phyloP scores from a whole-genome alignment of 345 rosid species.

The Gossypium australe region DNA sequence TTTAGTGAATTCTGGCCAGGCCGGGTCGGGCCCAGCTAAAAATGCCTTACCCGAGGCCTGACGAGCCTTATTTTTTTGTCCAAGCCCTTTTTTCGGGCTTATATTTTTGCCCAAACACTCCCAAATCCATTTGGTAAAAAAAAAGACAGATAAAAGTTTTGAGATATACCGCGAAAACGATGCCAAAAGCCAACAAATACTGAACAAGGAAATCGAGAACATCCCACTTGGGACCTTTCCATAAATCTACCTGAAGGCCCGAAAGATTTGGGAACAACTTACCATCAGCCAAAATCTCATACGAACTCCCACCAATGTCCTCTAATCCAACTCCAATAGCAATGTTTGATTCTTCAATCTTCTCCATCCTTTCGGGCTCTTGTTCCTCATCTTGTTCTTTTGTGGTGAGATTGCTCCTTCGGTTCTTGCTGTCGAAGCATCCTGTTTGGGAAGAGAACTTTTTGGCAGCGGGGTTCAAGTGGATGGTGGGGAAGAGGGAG shows the following conservation, averaged over 20 bases:
- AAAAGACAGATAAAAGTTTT: neutral
- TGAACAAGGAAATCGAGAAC: constrained; percentile 74
- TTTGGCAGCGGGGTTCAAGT: constrained; percentile 50
- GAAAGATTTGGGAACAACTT: constrained; percentile 49
- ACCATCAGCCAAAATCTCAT: constrained; percentile 18
- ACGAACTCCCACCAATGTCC: constrained; percentile 15
- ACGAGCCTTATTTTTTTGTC: too few relatives aligned
- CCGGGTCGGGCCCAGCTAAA: too few relatives aligned
- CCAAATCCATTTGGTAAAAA: too few relatives aligned
- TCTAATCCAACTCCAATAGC: constrained; percentile 14
- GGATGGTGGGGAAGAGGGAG: too few relatives aligned
- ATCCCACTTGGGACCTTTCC: constrained; percentile 84
- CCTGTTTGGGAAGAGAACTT: constrained; percentile 50
- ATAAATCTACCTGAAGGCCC: constrained; percentile 54
- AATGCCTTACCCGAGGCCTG: too few relatives aligned
- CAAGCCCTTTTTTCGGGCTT: too few relatives aligned
- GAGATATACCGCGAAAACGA: constrained; percentile 59
- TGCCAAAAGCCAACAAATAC: constrained; percentile 85
- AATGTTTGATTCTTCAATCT: constrained; percentile 27
- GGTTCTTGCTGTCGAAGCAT: constrained; percentile 23
- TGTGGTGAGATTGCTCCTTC: constrained; percentile 25
- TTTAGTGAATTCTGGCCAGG: too few relatives aligned
- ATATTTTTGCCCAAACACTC: too few relatives aligned
- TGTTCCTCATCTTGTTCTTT: constrained; percentile 31
- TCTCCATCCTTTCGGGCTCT: constrained; percentile 16